Evolutionary conservation across 1,284 basidiomycete genomes (phyloP).

Genomic region (Rhodotorula sp.): DNA sequence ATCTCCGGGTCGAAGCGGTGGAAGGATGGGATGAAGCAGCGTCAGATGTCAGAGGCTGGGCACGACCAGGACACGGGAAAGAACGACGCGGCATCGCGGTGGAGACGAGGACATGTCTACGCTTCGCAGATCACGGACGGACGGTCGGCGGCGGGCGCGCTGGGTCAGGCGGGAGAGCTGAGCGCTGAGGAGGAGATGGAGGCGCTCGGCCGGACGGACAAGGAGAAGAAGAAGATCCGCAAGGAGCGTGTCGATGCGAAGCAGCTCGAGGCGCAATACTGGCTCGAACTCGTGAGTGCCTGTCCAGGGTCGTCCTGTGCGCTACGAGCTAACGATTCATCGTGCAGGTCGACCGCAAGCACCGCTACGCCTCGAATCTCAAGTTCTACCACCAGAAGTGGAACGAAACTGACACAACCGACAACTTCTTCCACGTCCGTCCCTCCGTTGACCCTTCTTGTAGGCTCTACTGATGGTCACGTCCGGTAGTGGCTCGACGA

Average conservation of each 20-base stretch:
- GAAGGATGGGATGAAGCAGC: conserved; percentile 39
- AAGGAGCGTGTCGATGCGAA: conserved; percentile 32
- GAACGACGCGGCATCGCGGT: conserved; percentile 43
- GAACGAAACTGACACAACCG: conserved; percentile 62
- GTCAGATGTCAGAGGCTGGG: conserved; percentile 18
- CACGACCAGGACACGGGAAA: conserved; percentile 34
- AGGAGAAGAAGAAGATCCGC: conserved; percentile 24
- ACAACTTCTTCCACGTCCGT: conserved; percentile 72
- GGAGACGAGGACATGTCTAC: conserved; percentile 42
- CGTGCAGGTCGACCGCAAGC: conserved; percentile 69
- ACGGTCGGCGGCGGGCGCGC: neutral
- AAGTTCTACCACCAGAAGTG: conserved; percentile 62
- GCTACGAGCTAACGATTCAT: conserved; percentile 38
- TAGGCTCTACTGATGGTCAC: neutral
- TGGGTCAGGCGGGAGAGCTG: conserved; percentile 14
- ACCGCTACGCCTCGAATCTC: conserved; percentile 64
- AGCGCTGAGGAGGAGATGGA: conserved; percentile 35
- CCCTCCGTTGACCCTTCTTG: conserved; percentile 4
- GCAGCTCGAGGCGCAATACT: conserved; percentile 40
- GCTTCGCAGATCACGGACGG: conserved; percentile 39
- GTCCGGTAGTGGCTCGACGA: conserved; percentile 62
- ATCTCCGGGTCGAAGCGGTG: conserved; percentile 39
- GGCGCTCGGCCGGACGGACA: conserved; percentile 13
- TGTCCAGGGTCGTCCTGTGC: too few relatives aligned
- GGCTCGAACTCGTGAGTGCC: conserved; percentile 18